phyloP scores from a whole-genome alignment of 345 rosid genomes.

The Euphorbia lathyris region DNA sequence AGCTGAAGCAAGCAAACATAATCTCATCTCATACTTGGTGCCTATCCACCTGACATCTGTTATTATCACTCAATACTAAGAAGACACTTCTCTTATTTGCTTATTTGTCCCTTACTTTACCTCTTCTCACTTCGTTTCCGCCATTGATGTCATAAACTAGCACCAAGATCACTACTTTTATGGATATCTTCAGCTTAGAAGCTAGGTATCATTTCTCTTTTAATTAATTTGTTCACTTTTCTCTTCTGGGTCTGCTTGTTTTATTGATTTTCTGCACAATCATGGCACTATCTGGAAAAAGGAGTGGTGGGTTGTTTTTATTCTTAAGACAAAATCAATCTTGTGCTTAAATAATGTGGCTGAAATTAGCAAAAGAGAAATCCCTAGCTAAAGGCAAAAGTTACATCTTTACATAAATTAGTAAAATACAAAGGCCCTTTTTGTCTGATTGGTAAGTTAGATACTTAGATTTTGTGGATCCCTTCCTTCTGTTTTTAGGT shows the following conservation, averaged over 20 bases:
- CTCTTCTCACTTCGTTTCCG: neutral
- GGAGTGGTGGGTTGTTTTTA: no score
- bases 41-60: slow-evolving; percentile 12
- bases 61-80: neutral
- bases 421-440: neutral
- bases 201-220: slow-evolving; percentile 18
- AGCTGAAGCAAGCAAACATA: no score
- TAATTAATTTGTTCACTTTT: no score
- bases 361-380: no score
- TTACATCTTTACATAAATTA: no score
- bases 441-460: no score
- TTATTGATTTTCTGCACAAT: neutral
- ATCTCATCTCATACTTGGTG: no score
- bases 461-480: neutral
- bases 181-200: slow-evolving; percentile 29
- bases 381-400: no score
- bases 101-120: no score
- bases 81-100: slow-evolving; percentile 17
- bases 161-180: neutral
- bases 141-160: neutral
- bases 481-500: neutral
- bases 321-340: neutral
- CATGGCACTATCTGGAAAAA: neutral
- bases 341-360: no score
- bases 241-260: neutral